These are phyloP conservation scores for Parmales sp. DNA, from an alignment of 108 stramenopile species.

Conservation along the genomic window DNA sequence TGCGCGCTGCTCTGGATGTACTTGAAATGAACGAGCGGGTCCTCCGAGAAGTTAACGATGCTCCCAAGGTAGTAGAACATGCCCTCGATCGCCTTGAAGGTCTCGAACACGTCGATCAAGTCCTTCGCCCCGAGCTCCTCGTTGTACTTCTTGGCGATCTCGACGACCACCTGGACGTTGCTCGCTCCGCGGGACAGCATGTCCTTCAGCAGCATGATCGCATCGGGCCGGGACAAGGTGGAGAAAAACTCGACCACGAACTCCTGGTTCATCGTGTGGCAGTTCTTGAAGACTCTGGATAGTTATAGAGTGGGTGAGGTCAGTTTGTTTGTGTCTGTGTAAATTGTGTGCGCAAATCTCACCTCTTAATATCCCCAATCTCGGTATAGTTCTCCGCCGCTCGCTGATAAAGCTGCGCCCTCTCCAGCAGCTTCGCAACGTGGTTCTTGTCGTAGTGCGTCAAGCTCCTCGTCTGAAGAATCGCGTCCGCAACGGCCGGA, in stretches of 20 bases:
- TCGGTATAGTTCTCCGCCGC: constrained; percentile 99
- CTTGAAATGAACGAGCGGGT: constrained; percentile 96
- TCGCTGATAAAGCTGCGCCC: constrained; percentile 95
- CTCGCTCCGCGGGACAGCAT: constrained; percentile 84
- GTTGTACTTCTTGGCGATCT: constrained; percentile 95
- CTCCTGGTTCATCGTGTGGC: constrained; percentile 88
- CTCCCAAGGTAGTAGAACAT: constrained; percentile 94
- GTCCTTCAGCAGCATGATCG: constrained; percentile 85
- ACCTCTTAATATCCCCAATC: constrained; percentile 89
- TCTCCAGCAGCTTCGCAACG: constrained; percentile 96
- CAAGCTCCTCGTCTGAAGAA: constrained; percentile 87
- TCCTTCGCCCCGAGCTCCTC: constrained; percentile 90
- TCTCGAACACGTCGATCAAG: constrained; percentile 91
- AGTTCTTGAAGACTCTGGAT: constrained; percentile 81
- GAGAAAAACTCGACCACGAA: constrained; percentile 95
- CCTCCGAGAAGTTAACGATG: constrained; percentile 91
- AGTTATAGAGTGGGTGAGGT: not conserved
- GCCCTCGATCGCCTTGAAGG: constrained; percentile 88
- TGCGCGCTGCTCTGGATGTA: constrained; percentile 92
- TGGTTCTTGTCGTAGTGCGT: constrained; percentile 93
- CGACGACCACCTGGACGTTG: constrained; percentile 91
- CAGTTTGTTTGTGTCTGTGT: not conserved
- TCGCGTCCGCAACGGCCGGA: constrained; percentile 98
- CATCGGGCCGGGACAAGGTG: constrained; percentile 83
- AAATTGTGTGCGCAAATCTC: too few species aligned